Evolutionary conservation across 768 basidiomycete genomes (phyloP).

Genomic region (Collybia sp.): DNA sequence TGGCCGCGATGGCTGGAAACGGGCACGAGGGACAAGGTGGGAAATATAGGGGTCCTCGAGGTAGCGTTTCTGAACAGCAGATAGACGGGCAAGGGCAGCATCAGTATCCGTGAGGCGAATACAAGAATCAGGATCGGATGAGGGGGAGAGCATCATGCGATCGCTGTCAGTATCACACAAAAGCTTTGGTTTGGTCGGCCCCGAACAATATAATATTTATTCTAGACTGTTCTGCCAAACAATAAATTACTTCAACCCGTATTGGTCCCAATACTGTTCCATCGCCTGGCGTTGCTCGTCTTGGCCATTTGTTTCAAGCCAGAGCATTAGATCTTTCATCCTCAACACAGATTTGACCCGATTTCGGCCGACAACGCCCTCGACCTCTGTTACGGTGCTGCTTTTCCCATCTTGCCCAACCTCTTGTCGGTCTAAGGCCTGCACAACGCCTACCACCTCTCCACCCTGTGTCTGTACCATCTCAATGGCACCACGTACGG

Average conservation of each 20-base stretch:
- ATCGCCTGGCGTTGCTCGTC: conserved; percentile 62
- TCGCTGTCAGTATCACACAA: neutral
- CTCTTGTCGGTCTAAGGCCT: conserved; percentile 85
- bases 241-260: conserved; percentile 49
- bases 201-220: no score
- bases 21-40: conserved; percentile 62
- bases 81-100: conserved; percentile 78
- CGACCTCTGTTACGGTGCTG: conserved; percentile 83
- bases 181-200: neutral
- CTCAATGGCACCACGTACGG: conserved; percentile 79
- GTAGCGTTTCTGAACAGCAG: conserved; percentile 82
- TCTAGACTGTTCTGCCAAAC: neutral
- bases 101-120: conserved; percentile 80
- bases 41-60: conserved; percentile 71
- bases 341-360: conserved; percentile 75
- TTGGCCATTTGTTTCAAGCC: conserved; percentile 70
- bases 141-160: conserved; percentile 22
- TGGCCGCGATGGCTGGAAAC: conserved; percentile 57
- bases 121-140: conserved; percentile 49
- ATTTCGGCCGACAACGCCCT: conserved; percentile 64
- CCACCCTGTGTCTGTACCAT: conserved; percentile 68
- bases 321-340: conserved; percentile 81
- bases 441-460: conserved; percentile 83
- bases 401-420: conserved; percentile 62
- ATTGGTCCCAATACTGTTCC: conserved; percentile 72